These are phyloP conservation scores for Populus pruinosa DNA, from an alignment of 345 rosid species.

Conservation along the genomic window DNA sequence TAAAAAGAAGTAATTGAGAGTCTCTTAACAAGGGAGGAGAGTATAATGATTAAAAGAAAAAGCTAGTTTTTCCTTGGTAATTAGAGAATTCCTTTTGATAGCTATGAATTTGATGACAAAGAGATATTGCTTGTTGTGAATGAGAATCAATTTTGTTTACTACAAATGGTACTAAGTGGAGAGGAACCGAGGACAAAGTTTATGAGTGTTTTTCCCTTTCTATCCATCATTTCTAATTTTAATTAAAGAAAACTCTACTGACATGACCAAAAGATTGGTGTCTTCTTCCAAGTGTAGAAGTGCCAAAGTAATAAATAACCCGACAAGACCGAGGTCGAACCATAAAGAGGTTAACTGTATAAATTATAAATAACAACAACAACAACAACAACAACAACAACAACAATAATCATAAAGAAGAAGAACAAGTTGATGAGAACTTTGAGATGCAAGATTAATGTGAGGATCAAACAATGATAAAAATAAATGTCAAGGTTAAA, in stretches of 20 bases:
- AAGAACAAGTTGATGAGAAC: no score
- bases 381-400: no score
- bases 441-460: no score
- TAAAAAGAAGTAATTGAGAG: conserved; percentile 57
- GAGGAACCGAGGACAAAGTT: conserved; percentile 51
- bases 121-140: conserved; percentile 3
- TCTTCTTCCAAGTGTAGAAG: no score
- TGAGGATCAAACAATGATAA: no score
- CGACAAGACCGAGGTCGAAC: no score
- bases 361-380: no score
- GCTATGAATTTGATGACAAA: conserved; percentile 17
- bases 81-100: conserved; percentile 75
- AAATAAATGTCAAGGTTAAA: no score
- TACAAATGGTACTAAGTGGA: background rate
- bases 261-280: no score
- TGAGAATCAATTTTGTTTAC: conserved; percentile 5
- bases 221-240: conserved; percentile 16
- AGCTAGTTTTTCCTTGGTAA: conserved; percentile 34
- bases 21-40: conserved; percentile 55
- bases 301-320: no score
- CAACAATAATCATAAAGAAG: no score
- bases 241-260: conserved; percentile 1
- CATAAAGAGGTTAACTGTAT: no score
- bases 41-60: conserved; percentile 58
- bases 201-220: conserved; percentile 54